phyloP scores from a whole-genome alignment of 1,139 yeast species.

The Saccharomyces hybrid region DNA sequence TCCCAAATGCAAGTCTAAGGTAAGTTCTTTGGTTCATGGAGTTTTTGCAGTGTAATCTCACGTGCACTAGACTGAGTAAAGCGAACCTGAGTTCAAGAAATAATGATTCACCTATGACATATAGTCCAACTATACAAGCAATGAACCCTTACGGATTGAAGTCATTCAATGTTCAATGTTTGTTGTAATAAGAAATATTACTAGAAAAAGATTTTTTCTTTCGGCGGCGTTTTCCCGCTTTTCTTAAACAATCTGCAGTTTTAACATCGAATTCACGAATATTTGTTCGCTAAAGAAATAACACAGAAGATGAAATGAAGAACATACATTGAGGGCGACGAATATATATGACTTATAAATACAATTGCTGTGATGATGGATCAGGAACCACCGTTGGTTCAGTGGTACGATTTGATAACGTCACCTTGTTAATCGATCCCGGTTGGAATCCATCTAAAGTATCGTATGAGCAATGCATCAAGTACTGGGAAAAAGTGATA shows the following conservation, averaged over 20 bases:
- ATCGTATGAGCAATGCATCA: constrained; percentile 19
- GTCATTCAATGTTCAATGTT: too few species aligned
- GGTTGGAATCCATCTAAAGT: constrained; percentile 53
- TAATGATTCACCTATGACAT: too few species aligned
- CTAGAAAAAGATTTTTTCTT: not conserved
- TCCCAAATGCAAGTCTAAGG: too few species aligned
- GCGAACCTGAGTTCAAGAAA: too few species aligned
- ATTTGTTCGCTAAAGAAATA: not conserved
- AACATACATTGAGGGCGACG: not conserved
- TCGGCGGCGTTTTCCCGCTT: not conserved
- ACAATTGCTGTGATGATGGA: constrained; percentile 26
- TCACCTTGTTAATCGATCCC: constrained; percentile 60
- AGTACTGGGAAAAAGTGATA: constrained; percentile 39
- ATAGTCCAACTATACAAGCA: too few species aligned
- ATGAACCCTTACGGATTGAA: too few species aligned
- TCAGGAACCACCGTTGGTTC: constrained; percentile 30
- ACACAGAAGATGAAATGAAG: not conserved
- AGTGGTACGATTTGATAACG: constrained; percentile 34
- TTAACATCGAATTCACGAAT: not conserved
- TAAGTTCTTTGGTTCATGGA: too few species aligned
- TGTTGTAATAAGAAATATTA: not conserved
- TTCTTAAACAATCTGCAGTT: not conserved
- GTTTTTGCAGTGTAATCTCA: too few species aligned
- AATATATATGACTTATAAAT: constrained; percentile 24
- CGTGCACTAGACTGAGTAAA: too few species aligned